A percentile compares a stretch with the other conserved stretches of the same genome.
These are phyloP conservation scores for Fusarium globosum DNA, from an alignment of 2,329 filamentous ascomycete species.

Conservation along the genomic window DNA sequence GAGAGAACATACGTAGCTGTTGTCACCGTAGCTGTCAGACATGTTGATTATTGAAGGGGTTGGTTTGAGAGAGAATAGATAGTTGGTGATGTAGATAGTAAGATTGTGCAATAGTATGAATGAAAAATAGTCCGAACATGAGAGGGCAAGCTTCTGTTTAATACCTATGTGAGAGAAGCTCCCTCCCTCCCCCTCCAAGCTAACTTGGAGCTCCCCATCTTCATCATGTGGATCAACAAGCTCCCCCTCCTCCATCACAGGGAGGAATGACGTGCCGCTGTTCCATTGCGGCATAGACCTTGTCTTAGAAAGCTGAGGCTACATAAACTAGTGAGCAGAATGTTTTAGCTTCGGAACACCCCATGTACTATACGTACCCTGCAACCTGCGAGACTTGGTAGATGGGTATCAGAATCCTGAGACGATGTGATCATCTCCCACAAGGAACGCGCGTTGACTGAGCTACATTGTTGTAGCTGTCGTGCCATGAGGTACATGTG, in stretches of 20 bases:
- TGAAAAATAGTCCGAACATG: neutral
- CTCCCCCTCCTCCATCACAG: constrained; percentile 15
- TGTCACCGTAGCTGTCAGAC: constrained; percentile 60
- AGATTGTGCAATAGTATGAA: constrained; percentile 6
- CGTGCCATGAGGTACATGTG: constrained; percentile 1
- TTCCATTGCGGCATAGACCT: constrained; percentile 31
- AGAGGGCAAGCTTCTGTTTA: constrained; percentile 34
- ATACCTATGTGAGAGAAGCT: constrained; percentile 30
- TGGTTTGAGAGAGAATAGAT: neutral
- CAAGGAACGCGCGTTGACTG: constrained; percentile 29
- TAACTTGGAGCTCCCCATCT: neutral
- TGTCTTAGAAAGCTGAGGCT: constrained; percentile 29
- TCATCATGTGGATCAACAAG: constrained; percentile 29
- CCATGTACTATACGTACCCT: constrained; percentile 13
- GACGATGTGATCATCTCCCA: constrained; percentile 24
- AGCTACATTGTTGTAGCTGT: constrained; percentile 9
- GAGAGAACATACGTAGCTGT: constrained; percentile 42
- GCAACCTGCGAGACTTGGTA: constrained; percentile 6
- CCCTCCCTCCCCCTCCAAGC: constrained; percentile 17
- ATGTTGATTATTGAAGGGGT: constrained; percentile 47
- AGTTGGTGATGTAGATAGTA: neutral
- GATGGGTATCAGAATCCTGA: constrained; percentile 1
- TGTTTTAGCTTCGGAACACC: constrained; percentile 17
- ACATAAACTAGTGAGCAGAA: constrained; percentile 4
- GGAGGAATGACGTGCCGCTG: constrained; percentile 40